Base-by-base conservation (phyloP, 2,329 filamentous ascomycete species). In the Scopulariopsis brevicaulis region DNA sequence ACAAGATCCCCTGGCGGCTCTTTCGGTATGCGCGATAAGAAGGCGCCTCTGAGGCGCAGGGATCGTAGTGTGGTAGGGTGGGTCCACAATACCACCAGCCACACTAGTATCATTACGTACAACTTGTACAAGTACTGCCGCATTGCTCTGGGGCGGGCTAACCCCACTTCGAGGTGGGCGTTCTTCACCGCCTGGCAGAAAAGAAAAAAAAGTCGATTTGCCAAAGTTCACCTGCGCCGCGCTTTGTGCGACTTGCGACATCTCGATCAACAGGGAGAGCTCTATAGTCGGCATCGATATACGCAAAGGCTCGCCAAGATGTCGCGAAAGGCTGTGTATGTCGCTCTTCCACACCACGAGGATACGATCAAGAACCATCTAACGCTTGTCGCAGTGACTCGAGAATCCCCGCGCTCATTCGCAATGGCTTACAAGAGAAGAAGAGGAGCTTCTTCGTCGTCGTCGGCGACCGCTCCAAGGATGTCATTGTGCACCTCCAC, bases 401-500 rank as follows among this genome's bases (percentile, higher is more conserved):
- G 75, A 89, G 91, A 72, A 96, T 96, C 67, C 89, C 87, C 60
- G 86, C 91, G 71, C 84, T 96, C 65, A 93, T 96, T 68, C 84
- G 86, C 70, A 96, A 96, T 87, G 88, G 89, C 63, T 79, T 92
- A 61, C 90, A 89, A 72, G 91, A 96, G 72, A 96, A 96, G 82
- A 97, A 97, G 77, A 84, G 94, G 72, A 96, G 89, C 76, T 96
- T 99, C 78, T 95, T 99, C 73, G 90, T 99, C 59, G 86, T 99
- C 25, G 93, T 99, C 53, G 94, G 94, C 68, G 91, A 99, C 72
- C 84, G 85, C 59, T 85, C 91, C 64, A 99, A 99, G 73, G 94
- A 99, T 79, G 90, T 93, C 65, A 97, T 99, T 69, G 92, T 97
- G 64, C 85, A 96, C 69, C 80, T 81, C 60, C 92, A 97, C 74